Base-by-base conservation (phyloP, 352 stramenopile genomes). In the Globisporangium lucens region DNA sequence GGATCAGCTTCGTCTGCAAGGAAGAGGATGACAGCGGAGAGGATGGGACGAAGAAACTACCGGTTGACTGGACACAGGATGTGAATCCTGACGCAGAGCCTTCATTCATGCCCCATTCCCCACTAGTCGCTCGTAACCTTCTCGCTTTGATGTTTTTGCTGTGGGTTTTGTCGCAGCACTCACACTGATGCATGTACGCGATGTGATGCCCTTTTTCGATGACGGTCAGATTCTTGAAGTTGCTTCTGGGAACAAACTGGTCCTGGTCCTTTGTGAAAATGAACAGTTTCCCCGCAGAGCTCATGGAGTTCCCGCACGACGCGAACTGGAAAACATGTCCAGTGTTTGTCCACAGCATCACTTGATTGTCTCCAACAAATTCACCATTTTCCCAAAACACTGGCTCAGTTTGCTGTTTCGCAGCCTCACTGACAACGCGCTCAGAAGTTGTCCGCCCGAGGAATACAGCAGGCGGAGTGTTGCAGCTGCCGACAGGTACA, bases 261-360 rank as follows among this genome's bases (percentile, higher is more conserved):
- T 94, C 85, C 67, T 91, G 75, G 46, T 88, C 82, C 67, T 94
- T 91, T 7, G 86, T 93, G 56, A 95, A 91, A n/a, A 91, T 78
- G 20, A 93, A 91, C 56, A 94, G 73, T 53, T 92, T 89, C 0
- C 85, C 83, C 10, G 61, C 69, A 53, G 55, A 27, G 9, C 63
- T 74, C 35, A 52, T 69, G 9, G 68, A 75, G 12, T 56, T 56
- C 27, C 75, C 73, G 4, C 52, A 58, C 15, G 74, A 67, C 46
- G 76, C 71, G 53, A 95, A 95, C 53, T 82, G 75, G 33, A 92
- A 90, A 2, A 88, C 77, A 52, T 89, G 78, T 0, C 82, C 77
- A 3, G 76, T 83, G 29, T 86, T 88, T 1, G 82, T 93, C 85
- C 82, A 95, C 24, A 95, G 52, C 27, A 85, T 57, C 0, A 95